Evolutionary conservation across 108 stramenopile species (phyloP).

Genomic region (Nitzschia sp.): DNA sequence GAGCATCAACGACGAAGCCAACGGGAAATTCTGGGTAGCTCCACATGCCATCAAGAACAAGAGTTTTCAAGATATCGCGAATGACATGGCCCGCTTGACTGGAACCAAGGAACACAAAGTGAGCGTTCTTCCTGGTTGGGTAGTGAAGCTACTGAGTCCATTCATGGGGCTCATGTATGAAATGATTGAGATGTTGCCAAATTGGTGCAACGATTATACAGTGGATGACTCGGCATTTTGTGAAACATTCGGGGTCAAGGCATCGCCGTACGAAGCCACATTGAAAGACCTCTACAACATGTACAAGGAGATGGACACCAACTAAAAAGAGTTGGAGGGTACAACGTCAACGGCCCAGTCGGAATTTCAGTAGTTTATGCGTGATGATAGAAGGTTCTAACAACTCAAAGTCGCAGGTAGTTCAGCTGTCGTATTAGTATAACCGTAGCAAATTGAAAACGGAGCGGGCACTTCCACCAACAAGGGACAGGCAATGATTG

Average conservation of each 20-base stretch:
- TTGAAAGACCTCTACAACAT: slow-evolving; percentile 16
- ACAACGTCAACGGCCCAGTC: too few species aligned
- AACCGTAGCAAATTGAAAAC: too few species aligned
- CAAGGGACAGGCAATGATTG: too few species aligned
- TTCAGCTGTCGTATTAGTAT: too few species aligned
- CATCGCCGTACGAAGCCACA: slow-evolving; percentile 34
- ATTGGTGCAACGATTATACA: slow-evolving; percentile 38
- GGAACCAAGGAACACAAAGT: slow-evolving; percentile 12
- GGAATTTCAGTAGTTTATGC: too few species aligned
- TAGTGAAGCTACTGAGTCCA: slow-evolving; percentile 10
- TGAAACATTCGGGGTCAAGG: slow-evolving; percentile 23
- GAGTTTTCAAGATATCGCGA: slow-evolving; percentile 25
- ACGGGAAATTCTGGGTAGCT: slow-evolving; percentile 33
- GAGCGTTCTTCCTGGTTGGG: slow-evolving; percentile 1
- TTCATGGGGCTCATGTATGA: slow-evolving; percentile 33
- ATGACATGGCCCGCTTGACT: slow-evolving; percentile 20
- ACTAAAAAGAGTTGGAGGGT: too few species aligned
- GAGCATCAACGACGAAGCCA: slow-evolving; percentile 20
- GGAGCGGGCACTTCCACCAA: too few species aligned
- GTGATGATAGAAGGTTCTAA: too few species aligned
- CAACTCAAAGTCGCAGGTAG: too few species aligned
- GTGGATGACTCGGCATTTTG: slow-evolving; percentile 39
- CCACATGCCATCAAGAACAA: slow-evolving; percentile 35
- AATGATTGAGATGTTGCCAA: slow-evolving; percentile 37
- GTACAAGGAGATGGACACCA: slow-evolving; percentile 8